Conservation (phyloP, 2,329 filamentous ascomycete species). For the Alternaria sp. region DNA sequence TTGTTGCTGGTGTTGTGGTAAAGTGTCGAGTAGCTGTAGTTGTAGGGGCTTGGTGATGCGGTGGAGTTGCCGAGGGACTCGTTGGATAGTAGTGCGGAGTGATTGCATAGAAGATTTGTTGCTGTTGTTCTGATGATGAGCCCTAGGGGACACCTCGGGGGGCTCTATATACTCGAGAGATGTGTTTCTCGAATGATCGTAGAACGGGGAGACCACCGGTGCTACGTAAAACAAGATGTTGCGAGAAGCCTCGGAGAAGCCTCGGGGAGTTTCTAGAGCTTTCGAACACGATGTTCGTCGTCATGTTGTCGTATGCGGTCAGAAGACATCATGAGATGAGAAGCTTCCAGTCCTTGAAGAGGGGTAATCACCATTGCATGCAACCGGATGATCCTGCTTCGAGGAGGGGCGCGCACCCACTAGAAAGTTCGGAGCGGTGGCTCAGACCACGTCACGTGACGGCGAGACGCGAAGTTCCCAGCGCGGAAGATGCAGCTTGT, state of each 20-base stretch:
- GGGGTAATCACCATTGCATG: constrained; percentile 6
- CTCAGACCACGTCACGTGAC: constrained; percentile 28
- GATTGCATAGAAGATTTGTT: constrained; percentile 49
- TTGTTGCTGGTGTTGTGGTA: constrained; percentile 39
- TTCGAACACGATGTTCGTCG: constrained; percentile 27
- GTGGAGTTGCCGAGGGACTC: constrained; percentile 44
- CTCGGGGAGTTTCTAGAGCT: constrained; percentile 37
- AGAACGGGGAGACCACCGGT: constrained; percentile 14
- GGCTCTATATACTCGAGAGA: constrained; percentile 42
- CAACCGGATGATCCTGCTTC: constrained; percentile 2
- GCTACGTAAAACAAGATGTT: constrained; percentile 19
- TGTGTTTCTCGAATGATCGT: constrained; percentile 42
- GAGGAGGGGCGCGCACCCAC: constrained; percentile 8
- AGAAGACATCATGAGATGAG: constrained; percentile 7
- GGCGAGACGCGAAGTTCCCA: neutral
- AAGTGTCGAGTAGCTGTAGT: constrained; percentile 30
- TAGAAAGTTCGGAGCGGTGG: constrained; percentile 16
- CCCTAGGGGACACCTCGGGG: constrained; percentile 14
- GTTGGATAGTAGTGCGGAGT: constrained; percentile 45
- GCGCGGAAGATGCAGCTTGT: neutral
- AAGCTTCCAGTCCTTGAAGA: constrained; percentile 8
- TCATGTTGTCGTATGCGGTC: constrained; percentile 15
- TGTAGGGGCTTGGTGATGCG: constrained; percentile 43
- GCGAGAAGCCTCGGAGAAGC: constrained; percentile 33
- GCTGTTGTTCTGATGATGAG: constrained; percentile 42